Conservation (phyloP, 164 flowering plant species). For the Houttuynia cordata region DNA sequence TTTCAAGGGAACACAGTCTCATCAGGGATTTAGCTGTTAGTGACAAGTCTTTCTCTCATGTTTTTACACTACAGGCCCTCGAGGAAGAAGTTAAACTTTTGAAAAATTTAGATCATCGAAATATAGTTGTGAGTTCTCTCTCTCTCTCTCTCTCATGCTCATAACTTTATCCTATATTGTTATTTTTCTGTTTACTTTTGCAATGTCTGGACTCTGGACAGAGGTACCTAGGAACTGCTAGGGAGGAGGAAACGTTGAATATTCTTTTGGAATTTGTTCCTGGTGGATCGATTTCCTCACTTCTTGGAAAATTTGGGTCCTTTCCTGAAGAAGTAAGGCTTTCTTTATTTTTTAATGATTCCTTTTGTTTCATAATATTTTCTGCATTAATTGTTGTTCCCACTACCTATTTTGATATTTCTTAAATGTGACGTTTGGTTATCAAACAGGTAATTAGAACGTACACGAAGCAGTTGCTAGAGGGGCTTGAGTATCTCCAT, state of each 20-base stretch:
- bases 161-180: background rate
- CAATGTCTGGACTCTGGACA: slow-evolving; percentile 19
- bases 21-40: no score
- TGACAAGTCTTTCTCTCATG: background rate
- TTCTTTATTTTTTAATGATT: background rate
- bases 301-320: slow-evolving; percentile 88
- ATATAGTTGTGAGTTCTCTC: slow-evolving; percentile 73
- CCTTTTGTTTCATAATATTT: background rate
- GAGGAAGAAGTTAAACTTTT: slow-evolving; percentile 97
- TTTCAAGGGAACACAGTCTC: no score
- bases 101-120: slow-evolving; percentile 80
- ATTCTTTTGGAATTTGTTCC: slow-evolving; percentile 93
- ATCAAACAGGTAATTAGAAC: slow-evolving; percentile 66
- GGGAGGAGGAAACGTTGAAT: slow-evolving; percentile 80
- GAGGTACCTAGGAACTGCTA: slow-evolving; percentile 93
- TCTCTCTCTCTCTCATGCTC: background rate
- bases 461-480: slow-evolving; percentile 76
- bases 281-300: slow-evolving; percentile 97
- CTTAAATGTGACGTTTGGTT: background rate
- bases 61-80: slow-evolving; percentile 39
- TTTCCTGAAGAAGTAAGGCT: slow-evolving; percentile 90
- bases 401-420: background rate
- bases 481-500: slow-evolving; percentile 90
- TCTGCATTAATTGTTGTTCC: background rate
- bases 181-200: background rate